Evolutionary conservation across 2,329 filamentous ascomycete species (phyloP).

Genomic region (Raffaelea arxii): DNA sequence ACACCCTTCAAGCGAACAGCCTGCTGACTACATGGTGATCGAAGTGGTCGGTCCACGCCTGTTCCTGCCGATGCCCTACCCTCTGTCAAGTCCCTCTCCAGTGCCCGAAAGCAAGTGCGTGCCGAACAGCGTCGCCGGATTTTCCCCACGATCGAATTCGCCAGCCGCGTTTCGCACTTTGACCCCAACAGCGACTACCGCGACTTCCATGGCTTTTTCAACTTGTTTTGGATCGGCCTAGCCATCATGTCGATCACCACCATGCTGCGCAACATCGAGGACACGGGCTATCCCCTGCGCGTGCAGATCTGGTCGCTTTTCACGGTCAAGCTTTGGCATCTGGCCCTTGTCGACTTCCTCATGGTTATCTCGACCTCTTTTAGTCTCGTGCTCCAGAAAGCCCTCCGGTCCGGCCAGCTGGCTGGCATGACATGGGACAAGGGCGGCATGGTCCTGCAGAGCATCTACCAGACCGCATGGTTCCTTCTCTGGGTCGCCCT

Average conservation of each 20-base stretch:
- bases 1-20: too few relatives aligned
- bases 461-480: constrained; percentile 71
- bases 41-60: constrained; percentile 73
- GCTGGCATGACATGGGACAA: constrained; percentile 59
- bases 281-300: constrained; percentile 78
- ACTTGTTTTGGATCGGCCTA: constrained; percentile 94
- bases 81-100: constrained; percentile 76
- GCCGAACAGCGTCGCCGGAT: constrained; percentile 72
- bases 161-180: constrained; percentile 86
- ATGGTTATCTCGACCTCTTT: constrained; percentile 74
- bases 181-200: constrained; percentile 85
- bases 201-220: constrained; percentile 96
- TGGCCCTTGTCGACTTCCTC: constrained; percentile 70
- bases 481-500: constrained; percentile 72
- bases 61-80: constrained; percentile 86
- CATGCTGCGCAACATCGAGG: constrained; percentile 87
- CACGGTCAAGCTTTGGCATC: constrained; percentile 78
- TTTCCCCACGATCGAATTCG: constrained; percentile 89
- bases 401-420: constrained; percentile 48
- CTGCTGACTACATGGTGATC: background rate
- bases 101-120: constrained; percentile 72
- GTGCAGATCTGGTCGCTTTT: constrained; percentile 84
- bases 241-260: constrained; percentile 95
- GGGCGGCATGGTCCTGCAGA: constrained; percentile 75
- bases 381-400: constrained; percentile 62